Evolutionary conservation across 352 stramenopile genomes (phyloP), one percentile per base, ranked within the genome.

Genomic region (Phytopythium aichiense): DNA sequence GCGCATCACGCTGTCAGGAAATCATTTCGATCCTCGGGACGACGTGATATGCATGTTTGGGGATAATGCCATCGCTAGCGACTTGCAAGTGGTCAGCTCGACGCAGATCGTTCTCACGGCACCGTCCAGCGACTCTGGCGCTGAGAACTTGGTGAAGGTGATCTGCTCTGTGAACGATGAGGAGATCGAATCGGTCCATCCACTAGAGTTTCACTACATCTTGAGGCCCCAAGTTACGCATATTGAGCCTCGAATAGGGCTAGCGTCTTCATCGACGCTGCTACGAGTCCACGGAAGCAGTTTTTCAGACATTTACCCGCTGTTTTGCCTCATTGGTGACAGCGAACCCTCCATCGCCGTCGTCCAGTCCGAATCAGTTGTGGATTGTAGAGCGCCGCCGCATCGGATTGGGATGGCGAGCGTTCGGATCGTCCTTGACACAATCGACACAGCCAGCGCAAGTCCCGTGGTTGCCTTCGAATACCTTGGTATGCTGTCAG

Each of bases 271-370:
- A 0, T 67, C 58, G n/a, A 74, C 69, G 3, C 45, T 42, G 11
- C 18, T 81, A 25, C 48, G 62, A 2, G 43, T 86, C 30, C 38
- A 64, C 52, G 76, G 76, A n/a, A 68, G 18, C 22, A 71, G 62
- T 22, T 86, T 86, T 35, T 68, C 48, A 42, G 23, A 60, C 3
- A 50, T 63, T 2, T 72, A 64, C 30, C 56, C 59, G 4, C 63
- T 81, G 30, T 22, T 48, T 12, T 86, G 74, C 56, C 54, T 62
- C n/a, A 68, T 86, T 63, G 76, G 70, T 15, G 31, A 58, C 6
- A 53, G 45, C 28, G 37, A 54, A 15, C 61, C 33, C 33, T 64
- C 50, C 33, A 30, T 45, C 28, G 67, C 65, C 38, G 46, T 60
- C 25, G 50, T 63, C 0, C 60, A 52, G n/a, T 79, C 75, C 54